phyloP scores from a whole-genome alignment of 108 stramenopile genomes.

The Skeletonema marinoi region DNA sequence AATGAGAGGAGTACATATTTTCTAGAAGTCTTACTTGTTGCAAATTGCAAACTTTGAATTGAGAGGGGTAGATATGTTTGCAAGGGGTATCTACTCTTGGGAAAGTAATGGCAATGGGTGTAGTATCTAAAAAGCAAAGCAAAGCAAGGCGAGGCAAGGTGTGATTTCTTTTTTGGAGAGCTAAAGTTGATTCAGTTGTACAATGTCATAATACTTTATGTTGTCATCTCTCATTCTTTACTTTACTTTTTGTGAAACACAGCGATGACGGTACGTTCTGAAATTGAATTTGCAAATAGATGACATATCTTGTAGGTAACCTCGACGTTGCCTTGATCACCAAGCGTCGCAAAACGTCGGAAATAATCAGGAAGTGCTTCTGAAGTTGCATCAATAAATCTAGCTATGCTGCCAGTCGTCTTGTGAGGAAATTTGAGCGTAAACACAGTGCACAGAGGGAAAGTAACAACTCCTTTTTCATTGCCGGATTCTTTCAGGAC shows the following conservation, averaged over 20 bases:
- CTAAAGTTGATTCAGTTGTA: no score
- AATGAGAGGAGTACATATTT: no score
- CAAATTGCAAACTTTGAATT: no score
- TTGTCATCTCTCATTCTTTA: not conserved
- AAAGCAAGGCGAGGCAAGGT: no score
- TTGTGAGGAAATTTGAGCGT: conserved; percentile 63
- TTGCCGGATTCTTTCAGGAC: conserved; percentile 1
- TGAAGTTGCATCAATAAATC: conserved; percentile 20
- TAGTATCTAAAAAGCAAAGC: no score
- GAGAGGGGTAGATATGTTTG: no score
- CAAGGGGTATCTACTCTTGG: no score
- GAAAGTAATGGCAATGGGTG: no score
- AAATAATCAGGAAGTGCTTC: conserved; percentile 28
- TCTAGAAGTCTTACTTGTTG: no score
- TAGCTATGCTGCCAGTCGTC: conserved; percentile 43
- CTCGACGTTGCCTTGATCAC: conserved; percentile 9
- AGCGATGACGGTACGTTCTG: conserved; percentile 54
- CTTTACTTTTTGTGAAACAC: conserved; percentile 29
- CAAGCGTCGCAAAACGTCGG: conserved; percentile 19
- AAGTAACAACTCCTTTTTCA: conserved; percentile 17
- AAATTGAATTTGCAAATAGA: conserved; percentile 56
- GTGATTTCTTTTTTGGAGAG: no score
- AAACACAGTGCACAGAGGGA: conserved; percentile 48
- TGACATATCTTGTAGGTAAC: conserved; percentile 47
- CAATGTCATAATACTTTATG: no score